These are phyloP conservation scores for Kwoniella dejecticola DNA, from an alignment of 768 basidiomycete genomes.

Conservation along the genomic window DNA sequence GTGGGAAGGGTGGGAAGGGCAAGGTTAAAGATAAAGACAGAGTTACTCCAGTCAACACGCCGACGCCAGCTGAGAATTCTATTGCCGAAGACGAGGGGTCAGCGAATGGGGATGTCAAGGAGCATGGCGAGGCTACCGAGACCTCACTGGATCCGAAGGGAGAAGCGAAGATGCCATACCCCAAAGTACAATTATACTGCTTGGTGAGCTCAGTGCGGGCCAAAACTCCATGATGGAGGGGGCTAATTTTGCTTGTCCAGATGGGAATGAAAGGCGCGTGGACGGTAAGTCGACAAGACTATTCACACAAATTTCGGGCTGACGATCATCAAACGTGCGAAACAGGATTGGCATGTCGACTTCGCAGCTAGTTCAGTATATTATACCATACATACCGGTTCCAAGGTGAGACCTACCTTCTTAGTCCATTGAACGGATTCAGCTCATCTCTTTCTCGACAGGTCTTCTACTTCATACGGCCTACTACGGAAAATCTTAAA, in stretches of 20 bases:
- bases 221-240: not conserved
- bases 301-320: slow-evolving; percentile 12
- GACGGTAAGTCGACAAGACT: slow-evolving; percentile 68
- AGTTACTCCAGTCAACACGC: not conserved
- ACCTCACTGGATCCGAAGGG: slow-evolving; percentile 16
- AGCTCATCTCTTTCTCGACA: slow-evolving; percentile 50
- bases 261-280: slow-evolving; percentile 93
- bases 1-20: too few relatives aligned
- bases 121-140: slow-evolving; percentile 3
- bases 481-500: slow-evolving; percentile 78
- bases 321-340: not conserved
- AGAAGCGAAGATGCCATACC: slow-evolving; percentile 54
- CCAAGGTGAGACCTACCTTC: slow-evolving; percentile 64
- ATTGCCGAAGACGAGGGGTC: not conserved
- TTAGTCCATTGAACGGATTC: not conserved
- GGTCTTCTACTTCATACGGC: slow-evolving; percentile 94
- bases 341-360: slow-evolving; percentile 97
- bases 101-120: slow-evolving; percentile 1
- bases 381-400: slow-evolving; percentile 85
- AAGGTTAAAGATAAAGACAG: slow-evolving; percentile 47
- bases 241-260: slow-evolving; percentile 19
- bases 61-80: not conserved
- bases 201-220: slow-evolving; percentile 55
- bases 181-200: slow-evolving; percentile 94
- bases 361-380: slow-evolving; percentile 98